Evolutionary conservation across 2,329 filamentous ascomycete genomes (phyloP).

Genomic region (Aspergillus fijiensis): DNA sequence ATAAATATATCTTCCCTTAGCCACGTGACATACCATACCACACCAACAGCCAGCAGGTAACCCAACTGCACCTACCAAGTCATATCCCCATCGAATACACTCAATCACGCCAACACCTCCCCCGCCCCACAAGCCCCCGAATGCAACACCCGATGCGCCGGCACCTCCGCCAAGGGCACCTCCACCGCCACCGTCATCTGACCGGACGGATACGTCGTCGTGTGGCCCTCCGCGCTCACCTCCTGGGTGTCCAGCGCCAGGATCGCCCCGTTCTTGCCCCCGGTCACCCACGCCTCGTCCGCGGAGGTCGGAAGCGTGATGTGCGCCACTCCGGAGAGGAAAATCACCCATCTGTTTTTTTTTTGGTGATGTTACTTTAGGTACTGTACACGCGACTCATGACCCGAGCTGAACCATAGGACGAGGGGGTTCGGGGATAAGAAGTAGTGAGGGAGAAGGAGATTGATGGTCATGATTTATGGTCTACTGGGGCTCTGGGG

Average conservation of each 20-base stretch:
- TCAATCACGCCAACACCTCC: not conserved
- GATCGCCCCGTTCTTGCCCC: conserved; percentile 45
- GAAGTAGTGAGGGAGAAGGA: too few species aligned
- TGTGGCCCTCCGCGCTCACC: conserved; percentile 44
- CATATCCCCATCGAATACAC: too few species aligned
- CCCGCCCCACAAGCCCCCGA: conserved; percentile 35
- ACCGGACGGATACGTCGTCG: conserved; percentile 42
- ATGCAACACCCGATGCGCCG: conserved; percentile 44
- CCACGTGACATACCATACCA: too few species aligned
- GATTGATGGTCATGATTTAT: not conserved
- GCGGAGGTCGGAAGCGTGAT: conserved; percentile 44
- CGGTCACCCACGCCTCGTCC: conserved; percentile 38
- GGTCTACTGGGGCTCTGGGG: not conserved
- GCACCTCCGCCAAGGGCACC: conserved; percentile 40
- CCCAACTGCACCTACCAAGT: too few species aligned
- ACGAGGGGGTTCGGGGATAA: too few species aligned
- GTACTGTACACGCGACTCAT: too few species aligned
- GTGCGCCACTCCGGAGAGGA: conserved; percentile 43
- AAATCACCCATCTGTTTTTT: conserved; percentile 33
- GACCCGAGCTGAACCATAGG: too few species aligned
- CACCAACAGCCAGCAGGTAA: too few species aligned
- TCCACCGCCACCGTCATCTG: conserved; percentile 39
- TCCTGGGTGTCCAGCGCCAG: conserved; percentile 46
- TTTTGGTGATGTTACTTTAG: not conserved
- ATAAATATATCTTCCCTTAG: too few species aligned